phyloP scores from a whole-genome alignment of 1,284 basidiomycete species.

The Marasmius sp. region DNA sequence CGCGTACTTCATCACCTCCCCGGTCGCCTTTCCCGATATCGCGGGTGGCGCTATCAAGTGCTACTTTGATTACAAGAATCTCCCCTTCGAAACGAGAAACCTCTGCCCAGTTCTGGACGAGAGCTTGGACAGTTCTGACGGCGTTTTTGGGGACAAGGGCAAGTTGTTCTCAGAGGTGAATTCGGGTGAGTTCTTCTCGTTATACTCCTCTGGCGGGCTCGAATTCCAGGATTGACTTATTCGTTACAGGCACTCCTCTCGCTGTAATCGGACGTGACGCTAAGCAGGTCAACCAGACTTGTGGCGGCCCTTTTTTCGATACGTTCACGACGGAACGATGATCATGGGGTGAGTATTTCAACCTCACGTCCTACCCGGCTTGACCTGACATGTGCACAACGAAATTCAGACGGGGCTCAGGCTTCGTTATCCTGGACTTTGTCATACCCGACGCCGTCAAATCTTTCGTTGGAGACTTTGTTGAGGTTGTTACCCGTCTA shows the following conservation, averaged over 20 bases:
- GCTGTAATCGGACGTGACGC: slow-evolving; percentile 49
- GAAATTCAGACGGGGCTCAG: slow-evolving; percentile 44
- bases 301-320: slow-evolving; percentile 36
- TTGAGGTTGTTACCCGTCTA: slow-evolving; percentile 49
- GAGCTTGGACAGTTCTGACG: slow-evolving; percentile 59
- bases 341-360: slow-evolving; percentile 48
- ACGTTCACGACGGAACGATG: slow-evolving; percentile 49
- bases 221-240: neutral
- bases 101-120: slow-evolving; percentile 79
- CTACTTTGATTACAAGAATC: slow-evolving; percentile 55
- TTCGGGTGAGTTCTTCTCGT: slow-evolving; percentile 61
- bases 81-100: slow-evolving; percentile 50
- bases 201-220: slow-evolving; percentile 1
- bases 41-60: slow-evolving; percentile 50
- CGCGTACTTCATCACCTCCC: slow-evolving; percentile 70
- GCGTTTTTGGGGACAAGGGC: slow-evolving; percentile 60
- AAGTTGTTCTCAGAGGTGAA: slow-evolving; percentile 81
- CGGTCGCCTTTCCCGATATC: slow-evolving; percentile 51
- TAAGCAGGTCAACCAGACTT: slow-evolving; percentile 39
- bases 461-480: slow-evolving; percentile 41
- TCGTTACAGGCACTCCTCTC: slow-evolving; percentile 21
- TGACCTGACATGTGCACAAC: neutral
- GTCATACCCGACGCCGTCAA: slow-evolving; percentile 48
- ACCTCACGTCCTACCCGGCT: neutral
- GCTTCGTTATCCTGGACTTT: slow-evolving; percentile 43